A percentile compares a stretch with the other conserved stretches of the same genome.
These are phyloP conservation scores for Avena insularis DNA, from an alignment of 176 grass and related monocot genomes.

Conservation along the genomic window DNA sequence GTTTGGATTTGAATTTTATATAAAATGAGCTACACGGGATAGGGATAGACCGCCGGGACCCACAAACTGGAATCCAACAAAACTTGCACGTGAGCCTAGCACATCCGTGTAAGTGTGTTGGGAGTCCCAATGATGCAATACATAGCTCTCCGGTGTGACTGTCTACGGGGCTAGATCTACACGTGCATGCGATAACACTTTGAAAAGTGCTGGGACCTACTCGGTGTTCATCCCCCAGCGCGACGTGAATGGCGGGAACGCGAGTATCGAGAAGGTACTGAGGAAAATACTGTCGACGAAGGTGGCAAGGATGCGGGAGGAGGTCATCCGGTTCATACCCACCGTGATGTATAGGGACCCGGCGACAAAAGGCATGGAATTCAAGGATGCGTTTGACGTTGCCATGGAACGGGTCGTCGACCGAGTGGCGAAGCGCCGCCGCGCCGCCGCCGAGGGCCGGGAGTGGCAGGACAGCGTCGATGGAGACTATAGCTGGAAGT, in stretches of 20 bases:
- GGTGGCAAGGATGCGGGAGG: conserved; percentile 10
- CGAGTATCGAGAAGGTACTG: conserved; percentile 25
- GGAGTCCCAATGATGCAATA: no score
- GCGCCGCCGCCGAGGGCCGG: background rate
- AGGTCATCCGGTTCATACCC: conserved; percentile 41
- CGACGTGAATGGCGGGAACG: conserved; percentile 7
- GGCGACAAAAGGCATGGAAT: background rate
- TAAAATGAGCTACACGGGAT: no score
- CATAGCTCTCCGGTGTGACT: no score
- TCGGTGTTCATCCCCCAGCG: conserved; percentile 35
- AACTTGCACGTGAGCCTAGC: no score
- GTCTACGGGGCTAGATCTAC: no score
- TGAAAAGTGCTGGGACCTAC: background rate
- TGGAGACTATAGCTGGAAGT: conserved; percentile 35
- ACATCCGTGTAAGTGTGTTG: no score
- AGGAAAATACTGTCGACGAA: background rate
- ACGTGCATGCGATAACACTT: no score
- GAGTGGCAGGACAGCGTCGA: conserved; percentile 21
- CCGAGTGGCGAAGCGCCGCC: conserved; percentile 14
- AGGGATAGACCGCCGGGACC: no score
- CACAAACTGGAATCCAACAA: no score
- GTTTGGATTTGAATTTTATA: no score
- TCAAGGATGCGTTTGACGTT: conserved; percentile 44
- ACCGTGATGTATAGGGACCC: conserved; percentile 28
- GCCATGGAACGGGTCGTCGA: conserved; percentile 23